Base-by-base conservation (phyloP, 2,329 filamentous ascomycete species). In the Proliferodiscus dingleyae region DNA sequence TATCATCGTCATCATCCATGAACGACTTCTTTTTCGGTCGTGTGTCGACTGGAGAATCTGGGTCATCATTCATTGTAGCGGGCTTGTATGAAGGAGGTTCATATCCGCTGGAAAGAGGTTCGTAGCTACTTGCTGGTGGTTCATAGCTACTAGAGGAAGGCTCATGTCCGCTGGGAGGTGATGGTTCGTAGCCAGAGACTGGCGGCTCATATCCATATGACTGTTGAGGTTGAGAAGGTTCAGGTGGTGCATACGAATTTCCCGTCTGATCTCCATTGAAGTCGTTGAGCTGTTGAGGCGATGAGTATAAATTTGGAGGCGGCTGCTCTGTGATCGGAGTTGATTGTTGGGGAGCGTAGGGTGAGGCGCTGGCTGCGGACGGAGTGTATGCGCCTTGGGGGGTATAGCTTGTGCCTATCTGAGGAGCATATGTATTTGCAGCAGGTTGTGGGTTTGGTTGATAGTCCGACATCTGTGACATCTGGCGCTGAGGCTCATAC, bases 1-100 rank as follows among this genome's bases (percentile, higher is more conserved):
- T 75, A 47, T 86, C 80, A 52, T 84, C 81, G 10, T 89, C 85
- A 22, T 91, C 85, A 59, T 91, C 84, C 77, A 93, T 87, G 58
- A 89, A 82, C 18, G 78, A 81, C 64, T 86, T 89, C 69, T 87
- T 87, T 67, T 87, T 87, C 0, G 76, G 72, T 56, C 78, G 83
- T 42, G 73, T 70, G 5, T 72, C 66, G 23, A 68, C 54, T 10
- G 59, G 57, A 4, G 61, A 63, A 24, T 64, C 60, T 10, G 53
- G 54, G 6, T 76, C 72, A 13, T 74, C 73, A 11, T 70, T 65
- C 15, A 71, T 69, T 15, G 52, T 50, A 24, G 63, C 57, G 8
- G 80, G 74, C 57, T 83, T 75, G 57, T 77, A 84, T 0, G 77
- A 76, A 5, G 80, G 78, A 4, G 82, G 73, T 50, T 83, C 78